phyloP scores from a whole-genome alignment of 805 yeast genomes.

The Candida mattraensis region DNA sequence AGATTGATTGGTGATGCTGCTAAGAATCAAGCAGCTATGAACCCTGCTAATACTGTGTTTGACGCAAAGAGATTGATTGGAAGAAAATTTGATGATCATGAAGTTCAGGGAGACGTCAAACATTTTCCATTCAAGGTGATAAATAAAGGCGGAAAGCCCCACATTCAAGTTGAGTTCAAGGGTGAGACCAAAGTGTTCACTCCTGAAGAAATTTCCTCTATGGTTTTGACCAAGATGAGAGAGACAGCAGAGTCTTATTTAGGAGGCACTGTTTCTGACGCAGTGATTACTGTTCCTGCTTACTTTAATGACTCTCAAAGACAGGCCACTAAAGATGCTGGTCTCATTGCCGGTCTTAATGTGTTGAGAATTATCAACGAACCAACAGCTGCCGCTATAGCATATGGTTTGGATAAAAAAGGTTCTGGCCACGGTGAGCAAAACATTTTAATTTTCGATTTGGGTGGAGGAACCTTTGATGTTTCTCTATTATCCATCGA shows the following conservation, averaged over 20 bases:
- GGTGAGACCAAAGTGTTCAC: slow-evolving; percentile 85
- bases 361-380: slow-evolving; percentile 94
- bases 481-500: slow-evolving; percentile 88
- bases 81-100: slow-evolving; percentile 80
- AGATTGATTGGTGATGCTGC: slow-evolving; percentile 96
- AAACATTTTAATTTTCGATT: slow-evolving; percentile 87
- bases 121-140: slow-evolving; percentile 83
- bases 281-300: slow-evolving; percentile 96
- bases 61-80: slow-evolving; percentile 94
- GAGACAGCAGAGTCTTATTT: slow-evolving; percentile 86
- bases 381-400: slow-evolving; percentile 98
- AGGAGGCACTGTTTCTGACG: slow-evolving; percentile 82
- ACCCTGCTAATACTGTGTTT: slow-evolving; percentile 86
- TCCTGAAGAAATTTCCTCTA: slow-evolving; percentile 93
- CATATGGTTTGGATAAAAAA: slow-evolving; percentile 80
- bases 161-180: slow-evolving; percentile 77
- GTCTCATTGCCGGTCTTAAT: slow-evolving; percentile 93
- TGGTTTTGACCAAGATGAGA: slow-evolving; percentile 88
- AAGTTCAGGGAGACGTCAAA: slow-evolving; percentile 77
- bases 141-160: slow-evolving; percentile 75
- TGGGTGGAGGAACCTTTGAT: slow-evolving; percentile 99
- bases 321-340: slow-evolving; percentile 98
- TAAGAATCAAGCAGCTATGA: slow-evolving; percentile 94
- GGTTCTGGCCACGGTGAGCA: slow-evolving; percentile 65
- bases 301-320: slow-evolving; percentile 97